phyloP scores from a whole-genome alignment of 2,329 filamentous ascomycete species.

The Cordyceps cateniannulata region DNA sequence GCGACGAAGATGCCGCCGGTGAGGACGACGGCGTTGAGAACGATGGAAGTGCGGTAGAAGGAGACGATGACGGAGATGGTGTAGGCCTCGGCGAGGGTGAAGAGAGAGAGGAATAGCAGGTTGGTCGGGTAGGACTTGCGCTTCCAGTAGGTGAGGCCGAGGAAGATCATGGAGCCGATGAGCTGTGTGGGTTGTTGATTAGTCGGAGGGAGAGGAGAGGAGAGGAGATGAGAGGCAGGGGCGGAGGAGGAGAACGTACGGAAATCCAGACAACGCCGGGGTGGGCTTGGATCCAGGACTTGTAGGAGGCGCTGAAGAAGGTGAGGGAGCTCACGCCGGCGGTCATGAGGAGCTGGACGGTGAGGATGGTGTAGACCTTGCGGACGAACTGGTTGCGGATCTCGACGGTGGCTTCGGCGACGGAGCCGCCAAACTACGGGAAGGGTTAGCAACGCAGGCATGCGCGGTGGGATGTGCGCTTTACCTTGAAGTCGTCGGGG shows the following conservation, averaged over 20 bases:
- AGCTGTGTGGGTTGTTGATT: constrained; percentile 38
- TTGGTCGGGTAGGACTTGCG: constrained; percentile 93
- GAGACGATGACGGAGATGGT: constrained; percentile 87
- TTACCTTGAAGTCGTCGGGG: constrained; percentile 93
- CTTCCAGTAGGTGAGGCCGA: constrained; percentile 90
- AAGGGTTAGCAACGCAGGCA: neutral
- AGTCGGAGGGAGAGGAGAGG: neutral
- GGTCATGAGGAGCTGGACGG: constrained; percentile 85
- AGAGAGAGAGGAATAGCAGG: constrained; percentile 81
- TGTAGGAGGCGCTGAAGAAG: constrained; percentile 78
- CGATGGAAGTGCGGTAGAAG: constrained; percentile 77
- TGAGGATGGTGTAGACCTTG: constrained; percentile 97
- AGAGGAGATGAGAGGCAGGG: no score
- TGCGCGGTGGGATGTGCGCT: neutral
- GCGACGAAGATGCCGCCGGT: constrained; percentile 79
- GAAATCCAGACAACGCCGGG: constrained; percentile 81
- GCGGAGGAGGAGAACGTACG: constrained; percentile 34
- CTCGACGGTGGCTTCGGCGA: constrained; percentile 88
- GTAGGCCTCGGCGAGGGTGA: constrained; percentile 91
- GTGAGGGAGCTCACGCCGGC: constrained; percentile 73
- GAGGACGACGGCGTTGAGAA: constrained; percentile 83
- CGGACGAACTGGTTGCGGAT: constrained; percentile 95
- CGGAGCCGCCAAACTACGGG: constrained; percentile 75
- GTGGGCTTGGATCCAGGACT: constrained; percentile 78
- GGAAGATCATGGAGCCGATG: constrained; percentile 75